A percentile compares a stretch with the other conserved stretches of the same genome.
phyloP scores from a whole-genome alignment of 306 rosid species.

The Mimosa bimucronata region DNA sequence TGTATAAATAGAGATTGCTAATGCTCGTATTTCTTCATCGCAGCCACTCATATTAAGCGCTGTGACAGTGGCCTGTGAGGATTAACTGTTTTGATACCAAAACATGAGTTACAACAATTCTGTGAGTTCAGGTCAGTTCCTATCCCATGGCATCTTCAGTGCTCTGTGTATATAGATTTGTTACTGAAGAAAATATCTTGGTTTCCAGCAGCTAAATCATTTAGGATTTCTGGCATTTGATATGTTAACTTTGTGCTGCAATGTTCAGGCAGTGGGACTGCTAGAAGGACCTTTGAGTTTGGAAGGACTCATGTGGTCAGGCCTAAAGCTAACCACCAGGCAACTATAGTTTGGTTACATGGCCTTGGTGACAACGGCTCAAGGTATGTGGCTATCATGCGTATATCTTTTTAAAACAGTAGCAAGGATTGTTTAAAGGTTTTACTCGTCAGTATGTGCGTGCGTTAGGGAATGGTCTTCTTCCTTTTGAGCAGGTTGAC shows the following conservation, averaged over 20 bases:
- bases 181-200: conserved; percentile 6
- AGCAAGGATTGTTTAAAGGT: conserved; percentile 28
- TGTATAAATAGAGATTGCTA: conserved; percentile 65
- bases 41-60: conserved; percentile 57
- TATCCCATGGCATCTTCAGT: conserved; percentile 30
- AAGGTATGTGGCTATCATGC: conserved; percentile 56
- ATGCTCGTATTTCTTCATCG: conserved; percentile 60
- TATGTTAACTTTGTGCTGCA: conserved; percentile 45
- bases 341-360: conserved; percentile 93
- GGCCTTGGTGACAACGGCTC: conserved; percentile 94
- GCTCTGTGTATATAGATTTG: conserved; percentile 24
- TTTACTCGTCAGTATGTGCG: not conserved
- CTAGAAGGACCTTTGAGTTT: conserved; percentile 71
- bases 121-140: conserved; percentile 72
- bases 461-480: conserved; percentile 19
- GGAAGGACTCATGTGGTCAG: conserved; percentile 95
- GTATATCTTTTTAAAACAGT: conserved; percentile 18
- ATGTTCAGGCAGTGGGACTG: conserved; percentile 72
- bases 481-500: conserved; percentile 28
- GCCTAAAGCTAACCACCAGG: conserved; percentile 88
- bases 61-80: conserved; percentile 43
- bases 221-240: conserved; percentile 37
- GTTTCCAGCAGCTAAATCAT: conserved; percentile 22
- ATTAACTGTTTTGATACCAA: conserved; percentile 37
- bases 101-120: conserved; percentile 72